phyloP scores from a whole-genome alignment of 306 rosid species.

The Dalbergia oliveri region DNA sequence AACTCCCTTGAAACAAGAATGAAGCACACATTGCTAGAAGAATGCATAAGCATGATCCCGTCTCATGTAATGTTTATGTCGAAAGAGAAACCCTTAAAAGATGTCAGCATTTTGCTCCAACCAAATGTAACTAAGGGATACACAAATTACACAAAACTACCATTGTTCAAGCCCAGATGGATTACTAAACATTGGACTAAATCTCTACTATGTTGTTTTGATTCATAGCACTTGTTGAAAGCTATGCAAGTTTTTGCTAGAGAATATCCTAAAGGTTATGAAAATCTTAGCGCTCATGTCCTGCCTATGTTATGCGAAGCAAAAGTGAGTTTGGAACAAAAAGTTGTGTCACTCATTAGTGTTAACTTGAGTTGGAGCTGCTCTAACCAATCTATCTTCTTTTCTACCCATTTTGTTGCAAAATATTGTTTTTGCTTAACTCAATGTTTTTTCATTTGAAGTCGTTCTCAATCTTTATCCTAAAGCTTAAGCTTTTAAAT shows the following conservation, averaged over 20 bases:
- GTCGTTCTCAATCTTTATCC: conserved; percentile 13
- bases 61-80: background rate
- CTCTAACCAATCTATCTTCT: conserved; percentile 12
- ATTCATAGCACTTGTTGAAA: background rate
- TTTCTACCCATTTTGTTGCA: background rate
- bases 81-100: background rate
- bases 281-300: background rate
- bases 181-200: too few species aligned
- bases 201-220: background rate
- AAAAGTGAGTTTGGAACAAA: conserved; percentile 17
- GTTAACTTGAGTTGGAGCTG: conserved; percentile 12
- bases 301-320: background rate
- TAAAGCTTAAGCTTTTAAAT: conserved; percentile 11
- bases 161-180: background rate
- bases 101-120: background rate
- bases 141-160: background rate
- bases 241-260: background rate
- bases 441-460: conserved; percentile 14
- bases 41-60: background rate
- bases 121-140: background rate
- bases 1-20: background rate
- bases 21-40: background rate
- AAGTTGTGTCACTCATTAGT: background rate
- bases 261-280: background rate
- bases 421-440: conserved; percentile 1